These are phyloP conservation scores for Aristolochia californica DNA, from an alignment of 164 flowering plant genomes.

Conservation along the genomic window DNA sequence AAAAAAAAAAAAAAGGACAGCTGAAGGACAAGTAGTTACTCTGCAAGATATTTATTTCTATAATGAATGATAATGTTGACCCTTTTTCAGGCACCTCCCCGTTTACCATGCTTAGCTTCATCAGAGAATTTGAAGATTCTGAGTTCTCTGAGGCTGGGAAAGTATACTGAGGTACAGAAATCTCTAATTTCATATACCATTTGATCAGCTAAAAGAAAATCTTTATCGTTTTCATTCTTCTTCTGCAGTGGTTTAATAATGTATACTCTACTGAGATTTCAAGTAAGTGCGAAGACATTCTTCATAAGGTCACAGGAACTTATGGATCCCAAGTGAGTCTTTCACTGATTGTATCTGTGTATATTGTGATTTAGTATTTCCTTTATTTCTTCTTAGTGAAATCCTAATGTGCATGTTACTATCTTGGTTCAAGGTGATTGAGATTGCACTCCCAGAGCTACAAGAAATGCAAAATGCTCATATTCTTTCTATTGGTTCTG, in stretches of 20 bases:
- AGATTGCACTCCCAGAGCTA: conserved; percentile 82
- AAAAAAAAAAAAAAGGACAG: too few relatives aligned
- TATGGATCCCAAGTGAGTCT: conserved; percentile 70
- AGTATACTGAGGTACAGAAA: conserved; percentile 57
- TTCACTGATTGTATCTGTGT: neutral
- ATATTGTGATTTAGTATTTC: neutral
- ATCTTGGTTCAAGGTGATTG: conserved; percentile 38
- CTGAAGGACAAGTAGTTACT: too few relatives aligned
- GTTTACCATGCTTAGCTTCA: conserved; percentile 64
- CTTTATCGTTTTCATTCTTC: conserved; percentile 5
- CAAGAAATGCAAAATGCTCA: conserved; percentile 80
- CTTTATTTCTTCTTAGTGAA: neutral
- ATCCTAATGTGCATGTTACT: conserved; percentile 5
- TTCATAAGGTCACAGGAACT: conserved; percentile 35
- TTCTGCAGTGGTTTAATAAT: conserved; percentile 91
- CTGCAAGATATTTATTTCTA: neutral
- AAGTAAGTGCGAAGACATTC: conserved; percentile 66
- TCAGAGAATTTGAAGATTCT: conserved; percentile 26
- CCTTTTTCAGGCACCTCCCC: conserved; percentile 48
- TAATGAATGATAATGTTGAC: neutral
- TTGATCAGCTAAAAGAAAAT: neutral
- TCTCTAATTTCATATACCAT: neutral
- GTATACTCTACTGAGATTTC: conserved; percentile 75
- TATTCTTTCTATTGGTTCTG: conserved; percentile 88
- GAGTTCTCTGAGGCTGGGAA: conserved; percentile 63